Evolutionary conservation across 2,329 filamentous ascomycete species (phyloP).

Genomic region (Karstenula rhodostoma): DNA sequence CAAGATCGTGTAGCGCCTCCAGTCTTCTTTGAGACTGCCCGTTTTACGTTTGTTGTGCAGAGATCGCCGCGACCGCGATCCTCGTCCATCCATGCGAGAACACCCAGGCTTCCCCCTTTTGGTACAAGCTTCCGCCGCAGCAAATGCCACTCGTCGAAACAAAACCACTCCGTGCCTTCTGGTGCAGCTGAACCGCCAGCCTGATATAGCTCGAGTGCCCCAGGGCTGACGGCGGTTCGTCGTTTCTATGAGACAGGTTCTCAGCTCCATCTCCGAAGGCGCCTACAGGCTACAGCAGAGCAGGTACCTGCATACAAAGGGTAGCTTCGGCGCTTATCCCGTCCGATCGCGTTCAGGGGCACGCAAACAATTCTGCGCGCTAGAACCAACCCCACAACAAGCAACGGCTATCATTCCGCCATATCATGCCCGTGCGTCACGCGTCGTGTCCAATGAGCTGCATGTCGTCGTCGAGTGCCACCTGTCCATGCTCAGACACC

Average conservation of each 20-base stretch:
- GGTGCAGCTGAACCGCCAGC: conserved; percentile 23
- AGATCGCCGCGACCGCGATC: conserved; percentile 16
- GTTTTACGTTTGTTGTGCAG: conserved; percentile 37
- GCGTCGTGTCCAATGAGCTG: conserved; percentile 27
- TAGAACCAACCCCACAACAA: conserved; percentile 32
- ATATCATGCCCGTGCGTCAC: conserved; percentile 20
- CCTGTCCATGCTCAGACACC: neutral
- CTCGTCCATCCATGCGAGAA: conserved; percentile 7
- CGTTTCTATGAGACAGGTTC: conserved; percentile 26
- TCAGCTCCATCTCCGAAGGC: conserved; percentile 34
- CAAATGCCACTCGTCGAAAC: conserved; percentile 25
- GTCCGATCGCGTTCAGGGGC: conserved; percentile 32
- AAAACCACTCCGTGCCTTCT: conserved; percentile 22
- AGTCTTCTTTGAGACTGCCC: conserved; percentile 32
- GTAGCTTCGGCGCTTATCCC: conserved; percentile 37
- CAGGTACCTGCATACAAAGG: conserved; percentile 24
- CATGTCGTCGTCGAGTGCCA: conserved; percentile 22
- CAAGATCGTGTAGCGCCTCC: conserved; percentile 31
- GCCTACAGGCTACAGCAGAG: no score
- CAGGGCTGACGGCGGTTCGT: conserved; percentile 27
- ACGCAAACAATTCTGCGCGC: conserved; percentile 25
- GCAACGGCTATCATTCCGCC: conserved; percentile 24
- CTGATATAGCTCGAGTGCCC: conserved; percentile 9
- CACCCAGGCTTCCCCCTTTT: conserved; percentile 13
- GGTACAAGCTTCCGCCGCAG: conserved; percentile 13